Conservation (phyloP, 2,329 filamentous ascomycete genomes). For the Remersonia thermophila region DNA sequence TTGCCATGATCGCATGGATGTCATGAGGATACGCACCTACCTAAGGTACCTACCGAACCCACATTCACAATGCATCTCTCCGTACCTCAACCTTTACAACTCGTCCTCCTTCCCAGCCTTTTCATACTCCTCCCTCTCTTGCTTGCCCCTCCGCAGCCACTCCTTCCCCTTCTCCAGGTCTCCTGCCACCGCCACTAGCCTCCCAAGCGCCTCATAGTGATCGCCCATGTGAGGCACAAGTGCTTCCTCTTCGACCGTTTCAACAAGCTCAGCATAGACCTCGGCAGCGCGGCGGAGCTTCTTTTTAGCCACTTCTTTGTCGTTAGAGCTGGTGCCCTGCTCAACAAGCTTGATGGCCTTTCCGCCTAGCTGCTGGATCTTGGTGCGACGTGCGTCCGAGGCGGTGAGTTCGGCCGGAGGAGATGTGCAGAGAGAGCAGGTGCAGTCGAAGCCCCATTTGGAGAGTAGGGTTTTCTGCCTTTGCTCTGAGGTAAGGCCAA, state of each 20-base stretch:
- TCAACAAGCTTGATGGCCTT: slow-evolving; percentile 12
- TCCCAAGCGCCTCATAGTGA: slow-evolving; percentile 20
- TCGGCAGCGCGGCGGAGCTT: not conserved
- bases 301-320: slow-evolving; percentile 5
- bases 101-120: no score
- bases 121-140: slow-evolving; percentile 12
- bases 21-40: no score
- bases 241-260: slow-evolving; percentile 12
- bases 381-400: slow-evolving; percentile 18
- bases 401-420: slow-evolving; percentile 4
- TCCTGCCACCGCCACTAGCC: slow-evolving; percentile 13
- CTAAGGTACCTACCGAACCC: no score
- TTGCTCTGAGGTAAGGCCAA: slow-evolving; percentile 13
- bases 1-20: no score
- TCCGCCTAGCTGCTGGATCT: slow-evolving; percentile 8
- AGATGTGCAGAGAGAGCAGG: slow-evolving; percentile 16
- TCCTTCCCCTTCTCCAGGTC: slow-evolving; percentile 13
- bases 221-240: slow-evolving; percentile 19
- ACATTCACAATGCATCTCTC: no score
- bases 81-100: no score
- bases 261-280: slow-evolving; percentile 15
- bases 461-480: slow-evolving; percentile 11
- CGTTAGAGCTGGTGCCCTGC: slow-evolving; percentile 3
- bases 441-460: slow-evolving; percentile 21
- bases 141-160: slow-evolving; percentile 13